A percentile compares a stretch with the other conserved stretches of the same genome.
phyloP scores from a whole-genome alignment of 75 land plant genomes.

The Pinus tabuliformis region DNA sequence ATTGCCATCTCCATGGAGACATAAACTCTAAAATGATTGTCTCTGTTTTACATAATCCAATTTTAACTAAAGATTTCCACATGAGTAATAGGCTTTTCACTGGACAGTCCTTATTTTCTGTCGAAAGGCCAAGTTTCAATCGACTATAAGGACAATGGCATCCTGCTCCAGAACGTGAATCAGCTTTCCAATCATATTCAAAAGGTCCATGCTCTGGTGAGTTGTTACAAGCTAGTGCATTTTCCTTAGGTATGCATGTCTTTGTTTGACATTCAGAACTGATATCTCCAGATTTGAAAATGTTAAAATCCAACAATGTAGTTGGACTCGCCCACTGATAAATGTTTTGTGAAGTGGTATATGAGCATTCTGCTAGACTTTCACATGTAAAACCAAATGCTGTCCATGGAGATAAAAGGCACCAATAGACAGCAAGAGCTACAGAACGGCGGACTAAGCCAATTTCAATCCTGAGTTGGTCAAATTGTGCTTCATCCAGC shows the following conservation, averaged over 20 bases:
- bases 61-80: slow-evolving; percentile 21
- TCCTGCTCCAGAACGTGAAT: neutral
- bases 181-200: neutral
- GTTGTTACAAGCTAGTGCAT: neutral
- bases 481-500: slow-evolving; percentile 3
- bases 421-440: slow-evolving; percentile 26
- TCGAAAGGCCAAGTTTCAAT: neutral
- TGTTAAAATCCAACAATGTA: slow-evolving; percentile 1
- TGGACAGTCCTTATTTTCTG: neutral
- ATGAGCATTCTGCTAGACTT: slow-evolving; percentile 9
- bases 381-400: slow-evolving; percentile 16
- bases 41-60: slow-evolving; percentile 12
- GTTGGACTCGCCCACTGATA: neutral
- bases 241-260: neutral
- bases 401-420: slow-evolving; percentile 16
- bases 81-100: slow-evolving; percentile 19
- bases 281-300: neutral
- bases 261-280: neutral
- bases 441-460: slow-evolving; percentile 22
- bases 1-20: slow-evolving; percentile 32
- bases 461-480: slow-evolving; percentile 21
- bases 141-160: neutral
- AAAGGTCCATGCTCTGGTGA: neutral
- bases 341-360: neutral
- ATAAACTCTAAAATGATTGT: slow-evolving; percentile 28